Percentiles rank a stretch among this genome's conserved stretches.
Evolutionary conservation across 768 basidiomycete species (phyloP).

Genomic region (Lactarius quietus): DNA sequence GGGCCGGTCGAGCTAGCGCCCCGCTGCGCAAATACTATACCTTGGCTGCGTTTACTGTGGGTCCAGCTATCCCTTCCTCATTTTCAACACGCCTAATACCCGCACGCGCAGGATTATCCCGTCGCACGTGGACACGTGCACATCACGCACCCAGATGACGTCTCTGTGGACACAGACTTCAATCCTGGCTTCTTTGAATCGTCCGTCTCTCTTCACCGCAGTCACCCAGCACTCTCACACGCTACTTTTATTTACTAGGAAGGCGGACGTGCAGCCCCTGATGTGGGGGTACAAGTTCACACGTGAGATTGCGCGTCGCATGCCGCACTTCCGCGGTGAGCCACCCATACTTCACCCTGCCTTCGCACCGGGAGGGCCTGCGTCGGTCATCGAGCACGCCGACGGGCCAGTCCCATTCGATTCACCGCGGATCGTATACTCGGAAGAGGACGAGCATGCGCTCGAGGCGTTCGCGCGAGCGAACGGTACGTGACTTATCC

Average conservation of each 20-base stretch:
- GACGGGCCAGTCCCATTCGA: constrained; percentile 29
- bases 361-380: constrained; percentile 33
- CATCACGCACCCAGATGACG: constrained; percentile 27
- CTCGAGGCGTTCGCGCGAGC: constrained; percentile 32
- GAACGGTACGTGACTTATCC: not conserved
- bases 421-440: constrained; percentile 34
- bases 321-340: constrained; percentile 41
- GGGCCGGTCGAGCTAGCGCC: not conserved
- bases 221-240: not conserved
- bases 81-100: no score
- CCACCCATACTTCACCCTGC: constrained; percentile 30
- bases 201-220: constrained; percentile 7
- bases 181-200: constrained; percentile 28
- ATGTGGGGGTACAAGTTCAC: constrained; percentile 52
- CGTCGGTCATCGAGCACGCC: constrained; percentile 22
- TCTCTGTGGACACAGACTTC: constrained; percentile 27
- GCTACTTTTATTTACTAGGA: constrained; percentile 20
- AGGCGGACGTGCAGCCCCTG: constrained; percentile 39
- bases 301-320: constrained; percentile 54
- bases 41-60: constrained; percentile 11
- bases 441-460: constrained; percentile 35
- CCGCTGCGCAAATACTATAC: constrained; percentile 28
- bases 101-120: constrained; percentile 23
- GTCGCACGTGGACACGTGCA: constrained; percentile 28
- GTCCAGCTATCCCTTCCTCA: not conserved